Base-by-base conservation (phyloP, 208 protist genomes). In the Angomonas deanei region DNA sequence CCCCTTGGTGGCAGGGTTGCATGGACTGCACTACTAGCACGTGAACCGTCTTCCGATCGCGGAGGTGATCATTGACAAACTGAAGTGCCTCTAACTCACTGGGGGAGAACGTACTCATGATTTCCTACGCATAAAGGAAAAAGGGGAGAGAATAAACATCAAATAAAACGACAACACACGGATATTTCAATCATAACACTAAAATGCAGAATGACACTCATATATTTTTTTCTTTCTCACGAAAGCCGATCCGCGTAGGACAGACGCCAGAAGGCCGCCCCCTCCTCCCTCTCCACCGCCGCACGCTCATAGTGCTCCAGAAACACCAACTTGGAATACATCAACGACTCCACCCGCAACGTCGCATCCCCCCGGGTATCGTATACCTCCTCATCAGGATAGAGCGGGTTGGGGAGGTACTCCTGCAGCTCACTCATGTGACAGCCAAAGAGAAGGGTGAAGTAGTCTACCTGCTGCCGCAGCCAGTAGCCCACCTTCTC, bases 371-470 rank as follows among this genome's bases (percentile, higher is more conserved):
- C 36, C 15, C 15, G 8, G 15, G 15, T 42, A 15, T 42, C 36
- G 15, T n/a, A 42, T 8, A 42, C 15, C 36, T 42, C 36, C 36
- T 42, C 36, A 8, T 42, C 36, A 15, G 36, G 11, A 15, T 15
- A 59, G 50, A 5, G 63, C 2, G 36, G 68, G 61, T 17, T 39
- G 36, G 4, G 63, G 34, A 10, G 36, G 36, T 42, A 42, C 36
- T 42, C 70, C 3, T 72, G 33, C 8, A 68, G 53, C 11, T 54
- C 56, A 48, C 62, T 55, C 86, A 92, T 92, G 6, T 49, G 42
- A 15, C 59, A 38, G 3, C 86, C 86, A 68, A 70, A 92, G 17
- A 84, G 48, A n/a, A 84, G 39, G 0, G 66, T 42, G 57, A 86
- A 87, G n/a, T 74, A 33, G 47, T 78, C 80, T 0, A 74, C 66